phyloP scores from a whole-genome alignment of 169 alveolate genomes.

The Sarcocystis neurona region DNA sequence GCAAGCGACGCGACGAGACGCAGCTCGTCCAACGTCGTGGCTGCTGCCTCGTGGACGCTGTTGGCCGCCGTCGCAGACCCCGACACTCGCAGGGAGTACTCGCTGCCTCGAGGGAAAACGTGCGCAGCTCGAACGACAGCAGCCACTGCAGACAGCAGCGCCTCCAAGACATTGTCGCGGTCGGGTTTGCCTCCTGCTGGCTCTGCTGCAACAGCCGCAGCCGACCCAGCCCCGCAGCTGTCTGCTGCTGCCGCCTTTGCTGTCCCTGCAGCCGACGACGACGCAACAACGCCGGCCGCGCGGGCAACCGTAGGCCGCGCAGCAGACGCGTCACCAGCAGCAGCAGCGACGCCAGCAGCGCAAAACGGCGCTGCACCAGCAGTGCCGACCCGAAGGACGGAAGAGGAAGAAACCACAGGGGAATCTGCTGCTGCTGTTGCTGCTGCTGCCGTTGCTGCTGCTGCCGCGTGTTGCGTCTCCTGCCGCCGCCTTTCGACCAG shows the following conservation, averaged over 20 bases:
- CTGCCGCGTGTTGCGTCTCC: too few relatives aligned
- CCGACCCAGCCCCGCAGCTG: not conserved
- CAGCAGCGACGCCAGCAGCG: too few relatives aligned
- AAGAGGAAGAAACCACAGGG: too few relatives aligned
- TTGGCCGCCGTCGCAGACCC: slow-evolving; percentile 21
- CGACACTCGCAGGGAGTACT: slow-evolving; percentile 41
- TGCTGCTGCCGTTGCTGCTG: too few relatives aligned
- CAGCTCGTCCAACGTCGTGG: slow-evolving; percentile 42
- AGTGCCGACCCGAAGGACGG: too few relatives aligned
- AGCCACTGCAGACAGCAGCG: slow-evolving; percentile 21
- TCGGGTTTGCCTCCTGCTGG: not conserved
- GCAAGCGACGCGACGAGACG: not conserved
- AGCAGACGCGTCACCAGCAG: not conserved
- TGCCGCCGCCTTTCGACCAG: too few relatives aligned
- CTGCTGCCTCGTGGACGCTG: slow-evolving; percentile 54
- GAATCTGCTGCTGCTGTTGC: too few relatives aligned
- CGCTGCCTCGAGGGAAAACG: slow-evolving; percentile 48
- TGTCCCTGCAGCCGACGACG: not conserved
- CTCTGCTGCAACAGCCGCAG: slow-evolving; percentile 3
- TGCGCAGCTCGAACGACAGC: slow-evolving; percentile 45
- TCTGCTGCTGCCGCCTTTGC: not conserved
- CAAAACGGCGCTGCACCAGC: too few relatives aligned
- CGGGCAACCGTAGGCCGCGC: not conserved
- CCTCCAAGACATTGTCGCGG: slow-evolving; percentile 25
- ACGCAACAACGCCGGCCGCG: not conserved